Evolutionary conservation across 441 rosid genomes (phyloP).

Genomic region (Mallotus repandus): DNA sequence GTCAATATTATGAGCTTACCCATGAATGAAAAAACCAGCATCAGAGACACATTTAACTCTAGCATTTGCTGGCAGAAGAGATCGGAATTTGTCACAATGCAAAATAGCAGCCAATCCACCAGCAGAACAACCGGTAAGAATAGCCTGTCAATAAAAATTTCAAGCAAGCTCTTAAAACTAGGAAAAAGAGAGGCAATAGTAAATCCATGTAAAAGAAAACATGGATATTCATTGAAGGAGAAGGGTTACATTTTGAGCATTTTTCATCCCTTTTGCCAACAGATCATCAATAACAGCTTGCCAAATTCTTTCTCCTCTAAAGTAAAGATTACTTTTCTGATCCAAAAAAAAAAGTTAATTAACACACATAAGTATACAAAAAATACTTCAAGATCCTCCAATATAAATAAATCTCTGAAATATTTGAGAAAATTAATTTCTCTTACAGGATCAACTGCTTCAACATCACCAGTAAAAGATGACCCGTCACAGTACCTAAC

Average conservation of each 20-base stretch:
- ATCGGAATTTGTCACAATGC: slow-evolving; percentile 83
- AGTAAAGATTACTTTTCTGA: slow-evolving; percentile 77
- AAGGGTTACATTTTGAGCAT: slow-evolving; percentile 63
- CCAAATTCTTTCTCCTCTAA: slow-evolving; percentile 90
- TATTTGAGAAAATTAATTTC: neutral
- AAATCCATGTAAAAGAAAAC: too few species aligned
- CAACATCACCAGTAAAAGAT: slow-evolving; percentile 89
- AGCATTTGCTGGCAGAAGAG: slow-evolving; percentile 64
- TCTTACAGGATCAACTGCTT: slow-evolving; percentile 71
- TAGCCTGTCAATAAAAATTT: slow-evolving; percentile 51
- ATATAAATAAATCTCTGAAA: neutral
- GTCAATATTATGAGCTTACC: slow-evolving; percentile 36
- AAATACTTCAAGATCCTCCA: neutral
- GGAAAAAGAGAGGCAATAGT: neutral
- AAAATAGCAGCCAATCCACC: slow-evolving; percentile 90
- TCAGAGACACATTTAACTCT: slow-evolving; percentile 93
- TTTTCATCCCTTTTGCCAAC: slow-evolving; percentile 77
- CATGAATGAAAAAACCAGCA: slow-evolving; percentile 89
- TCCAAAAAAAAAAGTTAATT: slow-evolving; percentile 26
- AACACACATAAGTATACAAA: neutral
- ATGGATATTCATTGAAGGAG: too few species aligned
- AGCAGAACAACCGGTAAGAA: slow-evolving; percentile 96
- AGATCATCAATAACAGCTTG: slow-evolving; percentile 76
- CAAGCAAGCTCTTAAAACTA: neutral
- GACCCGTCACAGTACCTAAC: slow-evolving; percentile 92